phyloP scores from a whole-genome alignment of 176 grass and related monocot species.

The sorghum (Sorghum bicolor) region Sorghum_bicolor_NCBIv3 NC_012879.2:146501-147000 shows the following conservation, averaged over 20 bases:
- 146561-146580: too few species aligned
- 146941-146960: constrained; percentile 7
- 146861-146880: not conserved
- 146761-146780: not conserved
- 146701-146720: not conserved
- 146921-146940: not conserved
- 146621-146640: not conserved
- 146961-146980: not conserved
- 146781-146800: not conserved
- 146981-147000: not conserved
- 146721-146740: not conserved
- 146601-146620: not conserved
- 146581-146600: not conserved
- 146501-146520: too few species aligned
- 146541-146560: too few species aligned
- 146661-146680: not conserved
- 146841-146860: not conserved
- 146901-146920: not conserved
- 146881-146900: not conserved
- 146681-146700: not conserved
- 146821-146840: too few species aligned
- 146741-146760: not conserved
- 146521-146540: too few species aligned
- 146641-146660: not conserved
- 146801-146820: not conserved